Evolutionary conservation across 495 filamentous ascomycete genomes (phyloP).

Genomic region (Hypoxylon rickii): DNA sequence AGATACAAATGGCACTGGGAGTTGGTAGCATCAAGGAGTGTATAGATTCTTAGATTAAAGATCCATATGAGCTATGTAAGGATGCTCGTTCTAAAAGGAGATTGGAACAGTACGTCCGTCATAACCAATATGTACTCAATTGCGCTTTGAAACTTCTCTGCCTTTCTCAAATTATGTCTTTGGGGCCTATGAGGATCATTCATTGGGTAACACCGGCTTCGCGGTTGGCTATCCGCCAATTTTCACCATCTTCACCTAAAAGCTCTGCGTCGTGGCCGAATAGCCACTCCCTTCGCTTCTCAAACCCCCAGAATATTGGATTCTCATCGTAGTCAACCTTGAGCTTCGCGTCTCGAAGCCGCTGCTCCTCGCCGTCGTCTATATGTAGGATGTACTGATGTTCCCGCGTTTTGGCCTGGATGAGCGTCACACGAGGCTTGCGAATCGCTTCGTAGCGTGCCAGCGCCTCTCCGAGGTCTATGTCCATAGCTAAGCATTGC

Average conservation of each 20-base stretch:
- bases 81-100: no score
- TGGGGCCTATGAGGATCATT: no score
- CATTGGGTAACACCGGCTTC: no score
- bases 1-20: no score
- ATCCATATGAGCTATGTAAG: no score
- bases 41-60: no score
- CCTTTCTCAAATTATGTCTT: no score
- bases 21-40: no score
- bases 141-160: no score
- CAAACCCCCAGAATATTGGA: conserved; percentile 24
- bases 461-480: conserved; percentile 5
- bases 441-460: conserved; percentile 13
- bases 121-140: no score
- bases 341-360: conserved; percentile 28
- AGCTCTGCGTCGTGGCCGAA: conserved; percentile 27
- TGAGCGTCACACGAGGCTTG: conserved; percentile 10
- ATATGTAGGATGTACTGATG: conserved; percentile 36
- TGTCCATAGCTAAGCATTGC: conserved; percentile 30
- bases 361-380: conserved; percentile 28
- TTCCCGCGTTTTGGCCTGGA: conserved; percentile 35
- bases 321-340: conserved; percentile 19
- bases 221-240: not conserved
- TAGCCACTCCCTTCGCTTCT: conserved; percentile 30
- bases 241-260: conserved; percentile 1
- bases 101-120: no score